Percentiles rank a stretch among this genome's conserved stretches.
Evolutionary conservation across 805 yeast genomes (phyloP).

Genomic region (Torulaspora indica): DNA sequence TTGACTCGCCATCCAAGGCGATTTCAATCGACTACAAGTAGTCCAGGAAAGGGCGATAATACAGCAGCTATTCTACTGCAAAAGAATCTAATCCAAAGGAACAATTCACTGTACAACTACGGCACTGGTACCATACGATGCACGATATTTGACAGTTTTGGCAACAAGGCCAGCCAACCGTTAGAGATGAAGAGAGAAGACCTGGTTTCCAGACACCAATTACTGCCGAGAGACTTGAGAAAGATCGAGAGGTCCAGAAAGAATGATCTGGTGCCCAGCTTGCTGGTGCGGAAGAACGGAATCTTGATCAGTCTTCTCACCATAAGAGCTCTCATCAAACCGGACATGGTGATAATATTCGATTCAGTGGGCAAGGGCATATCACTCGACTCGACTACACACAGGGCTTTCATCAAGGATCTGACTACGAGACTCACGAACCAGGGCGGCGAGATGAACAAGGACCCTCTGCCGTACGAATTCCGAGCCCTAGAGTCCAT

Average conservation of each 20-base stretch:
- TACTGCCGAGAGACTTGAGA: slow-evolving; percentile 84
- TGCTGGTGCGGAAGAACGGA: slow-evolving; percentile 69
- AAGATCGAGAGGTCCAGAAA: slow-evolving; percentile 71
- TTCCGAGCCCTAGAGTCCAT: slow-evolving; percentile 87
- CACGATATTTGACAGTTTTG: slow-evolving; percentile 69
- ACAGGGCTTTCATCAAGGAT: slow-evolving; percentile 26
- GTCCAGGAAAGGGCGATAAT: slow-evolving; percentile 4
- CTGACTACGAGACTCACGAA: slow-evolving; percentile 24
- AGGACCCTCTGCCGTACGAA: slow-evolving; percentile 67
- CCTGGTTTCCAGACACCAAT: slow-evolving; percentile 65
- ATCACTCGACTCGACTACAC: slow-evolving; percentile 29
- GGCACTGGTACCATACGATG: slow-evolving; percentile 55
- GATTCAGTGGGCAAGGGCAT: slow-evolving; percentile 42
- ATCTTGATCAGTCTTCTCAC: slow-evolving; percentile 72
- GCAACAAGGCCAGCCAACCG: slow-evolving; percentile 65
- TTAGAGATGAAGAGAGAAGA: slow-evolving; percentile 69
- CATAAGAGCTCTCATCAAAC: slow-evolving; percentile 73
- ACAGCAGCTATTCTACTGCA: slow-evolving; percentile 36
- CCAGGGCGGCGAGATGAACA: slow-evolving; percentile 20
- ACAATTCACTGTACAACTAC: slow-evolving; percentile 32
- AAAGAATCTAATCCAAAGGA: slow-evolving; percentile 38
- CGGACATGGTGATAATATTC: slow-evolving; percentile 68
- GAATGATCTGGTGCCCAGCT: slow-evolving; percentile 67
- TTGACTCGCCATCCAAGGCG: not conserved
- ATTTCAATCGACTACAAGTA: not conserved